Evolutionary conservation across 176 grass and related monocot genomes (phyloP), one percentile per base, ranked within the genome.

Genomic region (Leersia perrieri): DNA sequence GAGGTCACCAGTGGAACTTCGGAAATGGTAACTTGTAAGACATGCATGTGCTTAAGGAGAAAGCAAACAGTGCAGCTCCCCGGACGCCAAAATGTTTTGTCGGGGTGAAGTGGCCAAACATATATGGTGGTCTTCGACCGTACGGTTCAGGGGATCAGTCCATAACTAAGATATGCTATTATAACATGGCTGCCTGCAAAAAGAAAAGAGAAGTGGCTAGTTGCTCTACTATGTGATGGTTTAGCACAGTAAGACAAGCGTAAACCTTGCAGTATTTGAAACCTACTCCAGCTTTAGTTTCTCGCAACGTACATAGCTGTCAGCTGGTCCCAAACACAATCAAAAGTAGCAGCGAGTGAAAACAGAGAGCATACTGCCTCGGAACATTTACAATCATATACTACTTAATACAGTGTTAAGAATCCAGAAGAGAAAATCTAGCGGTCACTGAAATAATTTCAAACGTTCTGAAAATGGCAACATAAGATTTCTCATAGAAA

Each of bases 61-160:
- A 60, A 58, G 33, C 40, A 4, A 64, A 31, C n/a, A 3, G 75
- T 74, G 74, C 22, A 20, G 2, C 67, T 28, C n/a, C 16, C 60
- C 33, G 40, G 86, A 57, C 45, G 86, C 86, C 75, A 71, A 79
- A 79, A 68, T 62, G 80, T 77, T 67, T 49, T 88, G 80, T 84
- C 86, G 80, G 74, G 69, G 22, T 13, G 44, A 58, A 65, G 33
- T 66, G 66, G 15, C 11, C 70, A 45, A 30, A 74, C 18, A 38
- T 26, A 32, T 32, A 47, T 22, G 34, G 60, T 38, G 68, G 80
- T 88, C 86, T 77, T 66, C 75, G 47, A 70, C 69, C 87, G 87
- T 80, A 88, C 87, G 3, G 36, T 63, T 7, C 53, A 16, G n/a
- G 30, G 60, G 47, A 45, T 74, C 80, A 73, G 60, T 53, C 30